A percentile compares a stretch with the other conserved stretches of the same genome.
Evolutionary conservation across 2,329 filamentous ascomycete species (phyloP).

Genomic region (Pestalotiopsis sp.): DNA sequence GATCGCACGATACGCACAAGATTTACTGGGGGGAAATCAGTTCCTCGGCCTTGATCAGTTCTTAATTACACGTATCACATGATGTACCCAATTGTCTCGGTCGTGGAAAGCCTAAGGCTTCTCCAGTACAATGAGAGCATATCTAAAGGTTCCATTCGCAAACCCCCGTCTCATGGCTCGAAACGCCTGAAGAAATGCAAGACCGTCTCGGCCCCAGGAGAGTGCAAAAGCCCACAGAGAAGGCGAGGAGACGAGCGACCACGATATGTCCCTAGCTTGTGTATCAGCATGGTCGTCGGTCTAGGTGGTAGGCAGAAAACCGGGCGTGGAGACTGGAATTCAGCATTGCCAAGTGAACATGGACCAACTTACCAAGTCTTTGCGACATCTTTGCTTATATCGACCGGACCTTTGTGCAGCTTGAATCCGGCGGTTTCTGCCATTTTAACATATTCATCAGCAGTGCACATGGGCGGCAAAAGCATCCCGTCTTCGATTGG

Average conservation of each 20-base stretch:
- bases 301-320: too few species aligned
- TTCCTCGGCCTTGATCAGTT: neutral
- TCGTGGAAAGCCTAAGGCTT: constrained; percentile 36
- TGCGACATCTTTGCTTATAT: constrained; percentile 60
- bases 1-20: neutral
- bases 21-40: neutral
- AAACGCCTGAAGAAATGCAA: constrained; percentile 64
- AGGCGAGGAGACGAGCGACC: constrained; percentile 61
- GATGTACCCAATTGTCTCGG: neutral
- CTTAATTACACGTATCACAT: neutral
- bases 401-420: constrained; percentile 49
- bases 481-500: constrained; percentile 67
- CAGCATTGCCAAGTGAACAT: neutral
- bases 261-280: constrained; percentile 61
- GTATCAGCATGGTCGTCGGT: too few species aligned
- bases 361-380: constrained; percentile 55
- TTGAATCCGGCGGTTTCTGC: constrained; percentile 52
- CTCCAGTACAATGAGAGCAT: constrained; percentile 60
- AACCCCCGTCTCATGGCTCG: constrained; percentile 64
- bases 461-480: constrained; percentile 58
- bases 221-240: constrained; percentile 64
- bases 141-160: constrained; percentile 59
- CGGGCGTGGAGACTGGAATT: neutral
- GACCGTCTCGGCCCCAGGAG: constrained; percentile 61
- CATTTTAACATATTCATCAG: constrained; percentile 53